Base-by-base conservation (phyloP, 768 basidiomycete genomes). In the Brasilioporus rufonigricans region DNA sequence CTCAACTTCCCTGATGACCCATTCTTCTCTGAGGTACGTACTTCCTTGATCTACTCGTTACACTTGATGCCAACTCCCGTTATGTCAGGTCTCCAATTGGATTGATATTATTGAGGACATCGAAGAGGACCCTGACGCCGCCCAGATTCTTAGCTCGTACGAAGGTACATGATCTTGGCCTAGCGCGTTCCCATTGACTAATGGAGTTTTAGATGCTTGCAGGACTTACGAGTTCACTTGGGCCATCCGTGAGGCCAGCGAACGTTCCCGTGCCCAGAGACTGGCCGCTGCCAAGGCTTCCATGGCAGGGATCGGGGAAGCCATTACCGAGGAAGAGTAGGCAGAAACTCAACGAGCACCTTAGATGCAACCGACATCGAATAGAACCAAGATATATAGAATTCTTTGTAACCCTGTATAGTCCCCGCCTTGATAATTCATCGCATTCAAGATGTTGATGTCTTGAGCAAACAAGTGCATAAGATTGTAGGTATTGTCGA, bases 181-280 rank as follows among this genome's bases (percentile, higher is more conserved):
- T 21, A 16, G 23, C 27, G 26, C 4, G 24, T 36, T 33, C 12
- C 45, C 11, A 27, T 32, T 19, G 36, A 44, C 51, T 33, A 13
- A 60, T 14, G 60, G 36, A 29, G 12, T 18, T 59, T 2, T 56
- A 91, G 90, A 93, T 72, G 93, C 93, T 40, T 87, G 86, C 63
- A 85, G 81, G 73, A 89, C 93, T 8, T 96, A 96, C 62, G 86
- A 95, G 69, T 78, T 96, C 57, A 95, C 93, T 23, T 96, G 93
- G 93, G 91, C 93, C 27, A 95, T 96, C 68, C 86, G 93, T 45
- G 77, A 82, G 58, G 87, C 91, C 31, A 83, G 83, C 60, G 90
- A 93, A 67, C 79, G 77, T 47, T 84, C 84, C 56, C 83, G 83
- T 31, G 76, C 70, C 14, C 73, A 71, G 23, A 82, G 71, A 57